Evolutionary conservation across 805 yeast genomes (phyloP).

Genomic region (Teunomyces kruisii): DNA sequence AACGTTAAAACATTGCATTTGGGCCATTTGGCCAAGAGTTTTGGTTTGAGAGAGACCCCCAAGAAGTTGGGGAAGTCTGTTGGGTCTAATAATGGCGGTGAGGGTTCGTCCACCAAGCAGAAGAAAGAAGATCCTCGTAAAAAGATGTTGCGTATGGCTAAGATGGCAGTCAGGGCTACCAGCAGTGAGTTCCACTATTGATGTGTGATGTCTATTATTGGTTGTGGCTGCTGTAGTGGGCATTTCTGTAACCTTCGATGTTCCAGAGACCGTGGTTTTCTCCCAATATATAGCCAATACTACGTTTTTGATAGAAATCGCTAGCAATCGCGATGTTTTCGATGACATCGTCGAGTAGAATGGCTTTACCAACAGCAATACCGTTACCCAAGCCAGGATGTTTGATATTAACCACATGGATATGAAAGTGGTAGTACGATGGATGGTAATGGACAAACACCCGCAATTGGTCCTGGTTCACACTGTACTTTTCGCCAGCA

Average conservation of each 20-base stretch:
- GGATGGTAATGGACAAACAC: slow-evolving; percentile 93
- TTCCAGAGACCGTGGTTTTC: slow-evolving; percentile 79
- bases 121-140: slow-evolving; percentile 67
- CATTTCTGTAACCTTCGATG: slow-evolving; percentile 22
- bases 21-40: slow-evolving; percentile 94
- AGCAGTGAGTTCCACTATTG: slow-evolving; percentile 73
- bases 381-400: slow-evolving; percentile 71
- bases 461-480: slow-evolving; percentile 60
- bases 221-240: neutral
- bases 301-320: slow-evolving; percentile 57
- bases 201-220: neutral
- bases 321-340: slow-evolving; percentile 61
- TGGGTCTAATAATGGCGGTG: slow-evolving; percentile 30
- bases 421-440: slow-evolving; percentile 91
- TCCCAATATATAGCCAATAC: slow-evolving; percentile 66
- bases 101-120: slow-evolving; percentile 30
- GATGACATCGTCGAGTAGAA: slow-evolving; percentile 76
- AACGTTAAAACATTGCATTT: slow-evolving; percentile 81
- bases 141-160: slow-evolving; percentile 75
- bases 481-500: slow-evolving; percentile 38
- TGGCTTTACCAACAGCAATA: slow-evolving; percentile 75
- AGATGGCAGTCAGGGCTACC: slow-evolving; percentile 59
- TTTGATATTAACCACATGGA: slow-evolving; percentile 77
- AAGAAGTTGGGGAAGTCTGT: slow-evolving; percentile 60
- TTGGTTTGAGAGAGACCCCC: slow-evolving; percentile 94